phyloP scores from a whole-genome alignment of 768 basidiomycete species.

The Mycena venus region DNA sequence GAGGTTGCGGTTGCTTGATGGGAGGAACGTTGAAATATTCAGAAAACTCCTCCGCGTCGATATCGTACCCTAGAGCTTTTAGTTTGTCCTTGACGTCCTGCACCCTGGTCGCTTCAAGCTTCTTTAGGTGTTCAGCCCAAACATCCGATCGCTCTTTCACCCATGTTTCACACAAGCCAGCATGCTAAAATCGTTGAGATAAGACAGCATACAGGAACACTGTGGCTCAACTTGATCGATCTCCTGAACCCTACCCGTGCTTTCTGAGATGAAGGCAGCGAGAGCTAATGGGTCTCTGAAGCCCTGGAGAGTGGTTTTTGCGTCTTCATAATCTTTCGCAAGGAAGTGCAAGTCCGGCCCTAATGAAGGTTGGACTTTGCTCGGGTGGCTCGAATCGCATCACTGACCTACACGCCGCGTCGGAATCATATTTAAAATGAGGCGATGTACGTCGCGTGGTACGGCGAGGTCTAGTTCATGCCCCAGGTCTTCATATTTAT shows the following conservation, averaged over 20 bases:
- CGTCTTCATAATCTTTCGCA: not conserved
- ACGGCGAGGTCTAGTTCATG: not conserved
- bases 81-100: not conserved
- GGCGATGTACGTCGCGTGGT: not conserved
- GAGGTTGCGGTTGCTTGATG: not conserved
- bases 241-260: not conserved
- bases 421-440: not conserved
- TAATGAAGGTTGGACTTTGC: not conserved
- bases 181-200: not conserved
- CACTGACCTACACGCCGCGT: not conserved
- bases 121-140: not conserved
- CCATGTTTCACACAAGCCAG: constrained; percentile 1
- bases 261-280: not conserved
- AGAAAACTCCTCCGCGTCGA: not conserved
- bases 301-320: not conserved
- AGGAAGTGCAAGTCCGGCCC: not conserved
- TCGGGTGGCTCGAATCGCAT: not conserved
- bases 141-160: not conserved
- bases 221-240: constrained; percentile 5
- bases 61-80: not conserved
- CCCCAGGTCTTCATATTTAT: not conserved
- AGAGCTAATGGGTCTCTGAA: not conserved
- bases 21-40: not conserved
- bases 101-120: not conserved
- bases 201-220: too few species aligned